Evolutionary conservation across 805 yeast species (phyloP).

Genomic region (Candida pseudoglaebosa): DNA sequence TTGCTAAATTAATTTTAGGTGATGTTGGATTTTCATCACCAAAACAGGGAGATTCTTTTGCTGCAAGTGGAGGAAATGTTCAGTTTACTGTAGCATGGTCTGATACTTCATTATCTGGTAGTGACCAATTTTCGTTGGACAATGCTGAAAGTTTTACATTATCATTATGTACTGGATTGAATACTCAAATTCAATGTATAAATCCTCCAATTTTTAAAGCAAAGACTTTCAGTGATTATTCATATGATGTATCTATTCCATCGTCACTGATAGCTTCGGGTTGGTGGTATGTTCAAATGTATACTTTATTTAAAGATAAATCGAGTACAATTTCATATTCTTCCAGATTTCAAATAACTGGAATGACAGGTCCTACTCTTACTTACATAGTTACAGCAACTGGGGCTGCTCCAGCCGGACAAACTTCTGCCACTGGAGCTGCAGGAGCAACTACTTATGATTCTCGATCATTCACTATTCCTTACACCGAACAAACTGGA

Average conservation of each 20-base stretch:
- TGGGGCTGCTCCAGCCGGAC: conserved; percentile 39
- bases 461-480: conserved; percentile 54
- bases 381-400: conserved; percentile 37
- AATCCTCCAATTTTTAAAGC: conserved; percentile 22
- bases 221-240: conserved; percentile 13
- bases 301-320: conserved; percentile 37
- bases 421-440: conserved; percentile 28
- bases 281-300: conserved; percentile 66
- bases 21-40: conserved; percentile 49
- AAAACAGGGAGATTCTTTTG: conserved; percentile 30
- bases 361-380: conserved; percentile 69
- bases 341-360: conserved; percentile 58
- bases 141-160: conserved; percentile 47
- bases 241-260: conserved; percentile 42
- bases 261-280: conserved; percentile 57
- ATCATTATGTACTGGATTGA: conserved; percentile 66
- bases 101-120: conserved; percentile 11
- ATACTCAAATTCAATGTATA: conserved; percentile 41
- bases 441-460: conserved; percentile 19
- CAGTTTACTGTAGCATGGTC: conserved; percentile 34
- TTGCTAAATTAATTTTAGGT: conserved; percentile 26
- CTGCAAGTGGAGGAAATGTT: conserved; percentile 37
- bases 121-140: conserved; percentile 35
- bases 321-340: conserved; percentile 62
- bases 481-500: conserved; percentile 81